Base-by-base conservation (phyloP, 2,329 filamentous ascomycete genomes). In the Diaporthe humulicola region DNA sequence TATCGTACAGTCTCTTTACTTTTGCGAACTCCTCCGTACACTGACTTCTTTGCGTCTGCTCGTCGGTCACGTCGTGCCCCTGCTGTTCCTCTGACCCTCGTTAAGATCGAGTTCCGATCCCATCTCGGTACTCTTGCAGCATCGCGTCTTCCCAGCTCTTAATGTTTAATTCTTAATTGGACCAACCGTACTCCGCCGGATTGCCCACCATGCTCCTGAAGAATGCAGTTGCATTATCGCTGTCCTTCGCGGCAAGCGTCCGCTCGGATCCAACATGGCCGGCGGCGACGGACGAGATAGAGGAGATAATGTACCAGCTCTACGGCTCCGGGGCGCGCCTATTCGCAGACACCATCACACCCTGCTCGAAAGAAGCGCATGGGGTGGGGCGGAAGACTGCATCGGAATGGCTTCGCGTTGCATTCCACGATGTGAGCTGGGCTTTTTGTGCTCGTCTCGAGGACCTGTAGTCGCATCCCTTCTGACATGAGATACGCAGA, bases 231-330 rank as follows among this genome's bases (percentile, higher is more conserved):
- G 48, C 25, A 17, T 9, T 69, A 25, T 40, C 33, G 73, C 78
- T 86, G 60, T 84, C 82, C 75, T 80, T 87, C 72, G 82, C 81
- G 64, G 77, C 79, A 40, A 77, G 81, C 74, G 79, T 79, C 66
- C 76, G 77, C 61, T 87, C 89, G 33, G 87, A 88, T 77, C 88
- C 88, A 42, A 92, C 90, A 78, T 93, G 91, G 91, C 91, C 91
- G 2, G 87, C 89, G 2, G 79, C 85, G 17, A 86, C 86, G 25
- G 91, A 93, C 78, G 90, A 92, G 80, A 83, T 93, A 74, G 91
- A 93, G 81, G 90, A 92, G 80, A 88, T 92, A 77, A 89, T 92
- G 85, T 91, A 88, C 79, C 88, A 92, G 78, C 87, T 89, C 70
- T 83, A 85, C 45, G 90, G 89, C 4, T 89, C 90, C 78, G 84